A percentile compares a stretch with the other conserved stretches of the same genome.
phyloP scores from a whole-genome alignment of 805 yeast genomes.

The Yarrowia osloensis region DNA sequence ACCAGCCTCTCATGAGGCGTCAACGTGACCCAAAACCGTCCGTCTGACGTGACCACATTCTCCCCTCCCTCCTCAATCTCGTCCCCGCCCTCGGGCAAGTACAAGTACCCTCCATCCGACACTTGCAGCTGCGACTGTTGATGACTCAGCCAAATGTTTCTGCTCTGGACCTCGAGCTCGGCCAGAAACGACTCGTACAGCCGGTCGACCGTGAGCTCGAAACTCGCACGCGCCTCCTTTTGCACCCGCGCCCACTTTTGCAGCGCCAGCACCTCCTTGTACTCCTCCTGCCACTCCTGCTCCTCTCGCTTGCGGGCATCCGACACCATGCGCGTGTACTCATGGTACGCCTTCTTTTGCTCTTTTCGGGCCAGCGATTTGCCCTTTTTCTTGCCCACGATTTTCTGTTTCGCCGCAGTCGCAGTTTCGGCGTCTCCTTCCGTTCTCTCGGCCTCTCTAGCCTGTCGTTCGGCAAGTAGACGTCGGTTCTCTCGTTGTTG shows the following conservation, averaged over 20 bases:
- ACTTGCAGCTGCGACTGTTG: background rate
- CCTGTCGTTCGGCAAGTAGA: constrained; percentile 3
- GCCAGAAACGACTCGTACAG: background rate
- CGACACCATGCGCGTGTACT: constrained; percentile 17
- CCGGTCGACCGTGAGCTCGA: background rate
- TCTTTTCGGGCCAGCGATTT: constrained; percentile 28
- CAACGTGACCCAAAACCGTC: constrained; percentile 19
- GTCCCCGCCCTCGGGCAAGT: background rate
- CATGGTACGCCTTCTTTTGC: constrained; percentile 27
- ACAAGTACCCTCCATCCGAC: background rate
- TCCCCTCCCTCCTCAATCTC: background rate
- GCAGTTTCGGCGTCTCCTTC: background rate
- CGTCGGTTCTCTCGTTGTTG: constrained; percentile 14
- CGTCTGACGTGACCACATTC: constrained; percentile 5
- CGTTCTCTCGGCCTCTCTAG: background rate
- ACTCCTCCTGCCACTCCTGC: constrained; percentile 22
- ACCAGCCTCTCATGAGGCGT: constrained; percentile 1
- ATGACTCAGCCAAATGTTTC: background rate
- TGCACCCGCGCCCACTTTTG: background rate
- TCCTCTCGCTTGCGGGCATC: constrained; percentile 19
- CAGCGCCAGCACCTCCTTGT: constrained; percentile 7
- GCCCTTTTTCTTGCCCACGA: constrained; percentile 31
- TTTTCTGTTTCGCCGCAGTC: background rate
- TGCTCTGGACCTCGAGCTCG: background rate
- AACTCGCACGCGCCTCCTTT: constrained; percentile 2